A percentile compares a stretch with the other conserved stretches of the same genome.
phyloP scores from a whole-genome alignment of 177 flowering plant genomes.

The Tripterygium wilfordii region DNA sequence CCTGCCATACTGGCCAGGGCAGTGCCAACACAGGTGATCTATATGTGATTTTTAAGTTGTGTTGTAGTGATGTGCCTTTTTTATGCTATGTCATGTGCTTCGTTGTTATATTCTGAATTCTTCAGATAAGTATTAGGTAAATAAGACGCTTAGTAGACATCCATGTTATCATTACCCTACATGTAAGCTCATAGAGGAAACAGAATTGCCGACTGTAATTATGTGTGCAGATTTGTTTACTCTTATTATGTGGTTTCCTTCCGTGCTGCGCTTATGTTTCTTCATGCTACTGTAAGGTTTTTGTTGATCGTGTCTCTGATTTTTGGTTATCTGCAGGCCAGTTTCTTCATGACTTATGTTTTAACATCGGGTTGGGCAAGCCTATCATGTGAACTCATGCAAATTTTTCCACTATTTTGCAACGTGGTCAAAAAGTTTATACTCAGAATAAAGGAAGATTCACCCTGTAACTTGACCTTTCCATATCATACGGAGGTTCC shows the following conservation, averaged over 20 bases:
- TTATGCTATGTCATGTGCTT: too few species aligned
- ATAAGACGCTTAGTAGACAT: too few species aligned
- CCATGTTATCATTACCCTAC: too few species aligned
- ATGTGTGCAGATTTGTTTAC: background rate
- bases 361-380: conserved; percentile 98
- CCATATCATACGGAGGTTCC: conserved; percentile 98
- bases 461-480: conserved; percentile 39
- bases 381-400: conserved; percentile 74
- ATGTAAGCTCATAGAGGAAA: too few species aligned
- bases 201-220: too few species aligned
- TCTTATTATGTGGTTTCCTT: background rate
- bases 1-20: conserved; percentile 69
- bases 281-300: background rate
- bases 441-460: conserved; percentile 35
- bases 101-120: too few species aligned
- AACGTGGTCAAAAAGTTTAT: conserved; percentile 37
- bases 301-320: background rate
- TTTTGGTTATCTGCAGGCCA: conserved; percentile 53
- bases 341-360: conserved; percentile 87
- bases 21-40: conserved; percentile 73
- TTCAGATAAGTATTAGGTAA: too few species aligned
- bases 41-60: conserved; percentile 1
- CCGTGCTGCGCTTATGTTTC: background rate
- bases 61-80: too few species aligned
- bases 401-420: conserved; percentile 58